Evolutionary conservation across 768 basidiomycete genomes (phyloP).

Genomic region (Paxillus ammoniavirescens): DNA sequence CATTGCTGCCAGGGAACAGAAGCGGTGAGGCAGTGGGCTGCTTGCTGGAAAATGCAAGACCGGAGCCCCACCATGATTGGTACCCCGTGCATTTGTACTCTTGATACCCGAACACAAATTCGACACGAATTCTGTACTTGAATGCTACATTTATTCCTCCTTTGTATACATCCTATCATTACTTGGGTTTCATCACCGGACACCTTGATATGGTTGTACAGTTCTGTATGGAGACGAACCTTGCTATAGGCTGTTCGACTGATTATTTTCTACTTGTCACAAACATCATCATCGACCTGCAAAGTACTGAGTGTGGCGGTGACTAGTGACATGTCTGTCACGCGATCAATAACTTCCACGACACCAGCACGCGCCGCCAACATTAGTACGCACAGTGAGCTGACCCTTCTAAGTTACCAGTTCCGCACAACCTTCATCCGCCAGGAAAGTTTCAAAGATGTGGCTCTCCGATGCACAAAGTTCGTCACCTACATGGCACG

Average conservation of each 20-base stretch:
- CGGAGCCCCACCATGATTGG: neutral
- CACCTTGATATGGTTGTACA: neutral
- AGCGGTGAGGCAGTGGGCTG: slow-evolving; percentile 10
- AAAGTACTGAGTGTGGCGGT: too few species aligned
- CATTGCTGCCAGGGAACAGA: slow-evolving; percentile 49
- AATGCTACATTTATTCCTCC: slow-evolving; percentile 21
- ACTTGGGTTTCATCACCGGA: slow-evolving; percentile 16
- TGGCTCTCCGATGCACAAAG: slow-evolving; percentile 57
- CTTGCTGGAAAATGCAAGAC: neutral
- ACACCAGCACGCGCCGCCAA: neutral
- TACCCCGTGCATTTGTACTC: slow-evolving; percentile 6
- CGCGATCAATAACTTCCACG: slow-evolving; percentile 1
- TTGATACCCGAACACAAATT: slow-evolving; percentile 22
- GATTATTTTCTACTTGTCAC: too few species aligned
- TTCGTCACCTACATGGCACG: slow-evolving; percentile 11
- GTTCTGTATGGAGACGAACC: too few species aligned
- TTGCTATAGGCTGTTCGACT: too few species aligned
- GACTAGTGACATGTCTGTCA: slow-evolving; percentile 17
- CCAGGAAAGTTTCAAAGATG: slow-evolving; percentile 29
- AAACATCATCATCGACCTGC: too few species aligned
- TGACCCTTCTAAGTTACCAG: slow-evolving; percentile 8
- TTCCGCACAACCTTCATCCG: neutral
- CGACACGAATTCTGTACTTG: slow-evolving; percentile 6
- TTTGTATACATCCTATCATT: slow-evolving; percentile 29
- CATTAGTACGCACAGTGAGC: neutral